Conservation (phyloP, 2,329 filamentous ascomycete species). For the Calonectria leucothoes region DNA sequence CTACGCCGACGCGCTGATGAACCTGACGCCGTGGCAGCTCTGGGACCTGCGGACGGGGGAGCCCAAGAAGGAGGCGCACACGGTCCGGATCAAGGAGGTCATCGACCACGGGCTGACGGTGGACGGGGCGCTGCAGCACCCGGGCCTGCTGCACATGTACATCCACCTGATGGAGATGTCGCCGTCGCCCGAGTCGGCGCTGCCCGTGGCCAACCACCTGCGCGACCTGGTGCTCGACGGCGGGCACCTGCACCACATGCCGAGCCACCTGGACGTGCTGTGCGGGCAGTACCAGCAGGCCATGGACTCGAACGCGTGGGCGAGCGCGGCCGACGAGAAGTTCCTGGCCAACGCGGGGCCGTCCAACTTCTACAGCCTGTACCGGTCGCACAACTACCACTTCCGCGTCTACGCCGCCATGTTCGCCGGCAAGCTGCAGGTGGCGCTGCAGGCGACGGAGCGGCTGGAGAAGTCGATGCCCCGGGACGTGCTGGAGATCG, state of each 20-base stretch:
- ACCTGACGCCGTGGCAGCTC: conserved; percentile 59
- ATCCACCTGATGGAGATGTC: conserved; percentile 86
- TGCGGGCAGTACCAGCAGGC: conserved; percentile 78
- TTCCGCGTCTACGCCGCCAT: conserved; percentile 82
- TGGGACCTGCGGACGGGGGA: conserved; percentile 53
- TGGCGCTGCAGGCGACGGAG: conserved; percentile 70
- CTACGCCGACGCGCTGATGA: conserved; percentile 59
- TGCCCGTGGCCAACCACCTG: conserved; percentile 70
- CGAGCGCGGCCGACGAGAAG: conserved; percentile 74
- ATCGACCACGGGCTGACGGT: conserved; percentile 60
- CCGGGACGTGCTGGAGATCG: conserved; percentile 70
- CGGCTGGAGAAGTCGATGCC: conserved; percentile 72
- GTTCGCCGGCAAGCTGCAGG: conserved; percentile 74
- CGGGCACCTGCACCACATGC: conserved; percentile 82
- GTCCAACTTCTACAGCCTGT: conserved; percentile 81
- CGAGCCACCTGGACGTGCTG: conserved; percentile 76
- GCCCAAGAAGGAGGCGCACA: conserved; percentile 42
- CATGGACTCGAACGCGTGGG: conserved; percentile 73
- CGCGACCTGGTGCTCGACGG: conserved; percentile 75
- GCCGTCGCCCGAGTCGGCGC: conserved; percentile 68
- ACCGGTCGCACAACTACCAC: conserved; percentile 80
- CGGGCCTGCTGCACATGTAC: conserved; percentile 79
- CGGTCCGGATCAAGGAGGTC: conserved; percentile 43
- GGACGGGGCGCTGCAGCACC: conserved; percentile 65
- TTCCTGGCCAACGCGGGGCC: conserved; percentile 70